Conservation (phyloP, 805 yeast genomes). For the Candida cerambycidarum region DNA sequence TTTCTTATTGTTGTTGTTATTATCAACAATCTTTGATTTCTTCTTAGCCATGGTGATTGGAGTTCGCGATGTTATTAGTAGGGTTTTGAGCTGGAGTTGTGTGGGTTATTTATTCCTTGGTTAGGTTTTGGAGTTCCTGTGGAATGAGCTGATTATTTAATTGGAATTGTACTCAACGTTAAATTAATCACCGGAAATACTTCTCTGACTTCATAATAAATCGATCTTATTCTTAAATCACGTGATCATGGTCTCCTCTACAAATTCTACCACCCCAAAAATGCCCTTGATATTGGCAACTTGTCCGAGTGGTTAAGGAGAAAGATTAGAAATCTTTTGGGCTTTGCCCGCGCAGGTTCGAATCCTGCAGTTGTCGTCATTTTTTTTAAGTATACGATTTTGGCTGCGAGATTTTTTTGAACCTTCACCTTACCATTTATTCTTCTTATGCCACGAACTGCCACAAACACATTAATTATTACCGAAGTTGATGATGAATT, state of each 20-base stretch:
- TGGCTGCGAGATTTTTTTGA: no score
- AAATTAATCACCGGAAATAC: no score
- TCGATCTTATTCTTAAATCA: no score
- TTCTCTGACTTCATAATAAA: no score
- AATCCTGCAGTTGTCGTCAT: slow-evolving; percentile 59
- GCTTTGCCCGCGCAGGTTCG: slow-evolving; percentile 68
- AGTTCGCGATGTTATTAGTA: not conserved
- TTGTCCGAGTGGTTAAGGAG: slow-evolving; percentile 44
- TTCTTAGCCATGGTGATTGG: slow-evolving; percentile 16
- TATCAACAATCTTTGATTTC: slow-evolving; percentile 9
- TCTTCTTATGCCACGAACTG: slow-evolving; percentile 7
- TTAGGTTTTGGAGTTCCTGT: no score
- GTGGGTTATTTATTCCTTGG: no score
- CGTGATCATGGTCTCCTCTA: no score
- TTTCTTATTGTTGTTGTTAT: slow-evolving; percentile 1
- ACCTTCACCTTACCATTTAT: no score
- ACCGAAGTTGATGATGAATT: slow-evolving; percentile 25
- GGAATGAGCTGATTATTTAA: no score
- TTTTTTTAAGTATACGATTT: slow-evolving; percentile 20
- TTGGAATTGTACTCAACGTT: no score
- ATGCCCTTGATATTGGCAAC: slow-evolving; percentile 21
- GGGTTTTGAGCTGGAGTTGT: no score
- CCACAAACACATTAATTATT: slow-evolving; percentile 39
- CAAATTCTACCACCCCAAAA: not conserved
- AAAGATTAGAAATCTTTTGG: slow-evolving; percentile 47